Conservation (phyloP, 1,139 yeast species). For the Scheffersomyces insectosa region DNA sequence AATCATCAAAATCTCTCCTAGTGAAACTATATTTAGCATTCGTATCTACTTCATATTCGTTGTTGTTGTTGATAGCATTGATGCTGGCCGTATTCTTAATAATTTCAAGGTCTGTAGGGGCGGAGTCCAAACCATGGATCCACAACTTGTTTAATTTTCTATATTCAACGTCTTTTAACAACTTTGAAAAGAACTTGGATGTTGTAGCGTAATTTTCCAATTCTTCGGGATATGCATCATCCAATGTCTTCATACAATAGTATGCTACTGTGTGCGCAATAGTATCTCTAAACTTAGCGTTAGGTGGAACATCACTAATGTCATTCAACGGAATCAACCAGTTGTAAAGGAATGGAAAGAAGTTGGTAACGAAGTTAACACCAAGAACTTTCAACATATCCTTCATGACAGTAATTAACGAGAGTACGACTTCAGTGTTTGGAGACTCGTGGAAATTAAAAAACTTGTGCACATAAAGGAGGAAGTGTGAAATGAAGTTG, state of each 20-base stretch:
- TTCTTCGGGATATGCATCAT: conserved; percentile 30
- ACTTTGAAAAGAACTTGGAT: conserved; percentile 24
- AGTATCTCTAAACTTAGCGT: conserved; percentile 30
- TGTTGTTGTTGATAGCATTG: not conserved
- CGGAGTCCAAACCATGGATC: conserved; percentile 27
- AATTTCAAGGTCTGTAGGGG: conserved; percentile 18
- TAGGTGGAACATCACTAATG: conserved; percentile 11
- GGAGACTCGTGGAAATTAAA: conserved; percentile 26
- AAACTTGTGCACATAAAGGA: conserved; percentile 35
- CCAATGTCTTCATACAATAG: conserved; percentile 26
- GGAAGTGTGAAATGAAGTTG: conserved; percentile 36
- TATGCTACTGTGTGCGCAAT: conserved; percentile 35
- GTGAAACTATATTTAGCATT: conserved; percentile 7
- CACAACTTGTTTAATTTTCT: conserved; percentile 31
- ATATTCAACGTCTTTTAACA: conserved; percentile 29
- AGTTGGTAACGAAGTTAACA: conserved; percentile 46
- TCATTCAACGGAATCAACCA: conserved; percentile 36
- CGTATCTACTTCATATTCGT: not conserved
- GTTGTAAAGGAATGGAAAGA: conserved; percentile 47
- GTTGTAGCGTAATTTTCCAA: conserved; percentile 24
- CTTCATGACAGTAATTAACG: conserved; percentile 28
- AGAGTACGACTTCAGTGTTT: conserved; percentile 20
- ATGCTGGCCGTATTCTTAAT: not conserved
- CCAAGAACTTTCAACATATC: conserved; percentile 40
- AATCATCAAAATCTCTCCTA: conserved; percentile 28